Evolutionary conservation across 176 grass and related monocot genomes (phyloP), one percentile per base, ranked within the genome.

Genomic region (Aegilops speltoides): DNA sequence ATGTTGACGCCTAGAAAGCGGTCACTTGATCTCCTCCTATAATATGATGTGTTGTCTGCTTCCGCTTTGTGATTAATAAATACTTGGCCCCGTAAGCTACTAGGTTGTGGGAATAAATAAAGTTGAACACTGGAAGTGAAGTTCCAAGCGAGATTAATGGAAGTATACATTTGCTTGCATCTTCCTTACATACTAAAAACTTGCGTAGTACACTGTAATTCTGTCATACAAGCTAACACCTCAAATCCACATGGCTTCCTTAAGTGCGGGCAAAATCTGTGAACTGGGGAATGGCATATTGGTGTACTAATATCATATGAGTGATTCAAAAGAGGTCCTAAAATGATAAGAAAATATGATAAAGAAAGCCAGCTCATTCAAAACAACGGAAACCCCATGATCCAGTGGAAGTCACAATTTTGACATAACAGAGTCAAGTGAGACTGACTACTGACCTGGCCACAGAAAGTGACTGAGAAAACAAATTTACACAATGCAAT

Each of bases 51-150:
- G 79, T 67, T 86, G 73, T 67, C 77, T 87, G 72, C 54, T 78
- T 87, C 86, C 46, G 72, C 84, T 70, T 84, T 86, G 52, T 86
- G 69, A 48, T 89, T 73, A 34, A 43, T 66, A 79, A 93, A 84
- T 24, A 91, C 43, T 64, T 66, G 86, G 15, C 77, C 91, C 62
- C 43, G 37, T 65, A 88, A 79, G 70, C 77, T 87, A 79, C 60
- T 82, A 8, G 86, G 50, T 71, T 71, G 86, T 40, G 80, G 76
- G 16, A 82, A 84, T 40, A 4, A 48, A 73, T 73, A 11, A 25
- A 60, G 82, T 54, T 24, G 66, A 78, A 56, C 26, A 70, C 16
- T 45, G 56, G 22, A 64, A 85, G 22, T 68, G 1, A 79, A 73
- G 6, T 78, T 54, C 36, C n/a, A 38, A 67, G 29, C 23, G 7